Base-by-base conservation (phyloP, 352 stramenopile genomes). In the Phytophthora meadii region DNA sequence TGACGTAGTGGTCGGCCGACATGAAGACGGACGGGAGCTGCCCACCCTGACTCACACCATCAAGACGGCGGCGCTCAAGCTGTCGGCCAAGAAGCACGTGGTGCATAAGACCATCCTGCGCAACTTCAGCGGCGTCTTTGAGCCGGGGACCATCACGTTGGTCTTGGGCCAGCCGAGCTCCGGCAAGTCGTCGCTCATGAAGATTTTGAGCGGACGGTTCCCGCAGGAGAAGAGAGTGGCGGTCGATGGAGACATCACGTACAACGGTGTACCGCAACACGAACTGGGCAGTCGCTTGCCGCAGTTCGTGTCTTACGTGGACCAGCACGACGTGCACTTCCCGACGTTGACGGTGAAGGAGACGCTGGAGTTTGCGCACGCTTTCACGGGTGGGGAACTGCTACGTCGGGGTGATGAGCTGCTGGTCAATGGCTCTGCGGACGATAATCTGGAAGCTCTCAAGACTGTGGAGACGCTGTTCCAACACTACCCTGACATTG, bases 271-370 rank as follows among this genome's bases (percentile, higher is more conserved):
- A 36, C 44, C 32, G 17, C 65, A 69, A 30, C 17, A 49, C 3
- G 54, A 70, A 12, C 14, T 74, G 5, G 27, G 36, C 17, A 68
- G 72, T 25, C 60, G 60, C 0, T 42, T 89, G 17, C 78, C 78
- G 12, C 76, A 87, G 62, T 79, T 83, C 50, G 71, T 74, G 22
- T 47, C 64, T 14, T 87, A 88, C 49, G 75, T 89, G 37, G 75
- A 65, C 14, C 77, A 87, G 49, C 61, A 67, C 27, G 73, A 88
- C 42, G 54, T 76, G 30, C 77, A 86, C 41, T 82, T 81, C 62
- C 74, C 79, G 14, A 80, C 65, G 46, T 46, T 71, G 12, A 97
- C 92, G 11, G 91, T 98, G 1, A 75, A 88, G 50, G 93, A 74
- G 53, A 76, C 68, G 47, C 49, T 76, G 12, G 30, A 61, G 53